Percentiles rank a stretch among this genome's conserved stretches.
Evolutionary conservation across 208 protist species (phyloP).

Genomic region (Wallacemonas sp.): DNA sequence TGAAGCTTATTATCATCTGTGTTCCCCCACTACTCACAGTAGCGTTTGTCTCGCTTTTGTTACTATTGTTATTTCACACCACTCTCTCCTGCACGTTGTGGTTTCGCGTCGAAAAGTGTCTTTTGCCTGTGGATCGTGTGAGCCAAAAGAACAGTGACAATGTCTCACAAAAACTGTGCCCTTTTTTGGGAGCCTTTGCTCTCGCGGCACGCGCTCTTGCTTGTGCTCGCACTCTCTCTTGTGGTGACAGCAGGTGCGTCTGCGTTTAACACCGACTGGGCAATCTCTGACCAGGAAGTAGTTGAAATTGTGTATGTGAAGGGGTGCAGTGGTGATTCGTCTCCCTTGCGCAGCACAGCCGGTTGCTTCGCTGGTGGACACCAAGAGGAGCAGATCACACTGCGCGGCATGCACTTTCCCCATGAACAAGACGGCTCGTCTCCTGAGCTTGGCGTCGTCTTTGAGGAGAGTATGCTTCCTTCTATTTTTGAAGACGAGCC

Average conservation of each 20-base stretch:
- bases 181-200: too few species aligned
- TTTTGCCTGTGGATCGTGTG: too few species aligned
- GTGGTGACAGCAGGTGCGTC: background rate
- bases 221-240: background rate
- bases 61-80: too few species aligned
- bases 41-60: too few species aligned
- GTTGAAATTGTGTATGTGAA: slow-evolving; percentile 54
- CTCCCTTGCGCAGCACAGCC: slow-evolving; percentile 30
- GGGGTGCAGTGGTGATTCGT: slow-evolving; percentile 41
- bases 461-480: slow-evolving; percentile 13
- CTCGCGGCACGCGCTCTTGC: too few species aligned
- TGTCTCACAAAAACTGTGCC: too few species aligned
- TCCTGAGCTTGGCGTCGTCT: slow-evolving; percentile 11
- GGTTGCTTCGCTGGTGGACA: slow-evolving; percentile 45
- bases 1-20: too few species aligned
- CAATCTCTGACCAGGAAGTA: background rate
- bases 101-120: too few species aligned
- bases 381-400: slow-evolving; percentile 20
- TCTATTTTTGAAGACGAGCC: slow-evolving; percentile 12
- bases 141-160: too few species aligned
- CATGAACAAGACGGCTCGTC: slow-evolving; percentile 17
- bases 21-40: too few species aligned
- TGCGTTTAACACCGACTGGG: background rate
- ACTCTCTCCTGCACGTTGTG: too few species aligned
- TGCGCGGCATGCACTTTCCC: slow-evolving; percentile 63